A percentile compares a stretch with the other conserved stretches of the same genome.
These are phyloP conservation scores for Colletotrichum orbiculare DNA, from an alignment of 2,329 filamentous ascomycete genomes.

Conservation along the genomic window DNA sequence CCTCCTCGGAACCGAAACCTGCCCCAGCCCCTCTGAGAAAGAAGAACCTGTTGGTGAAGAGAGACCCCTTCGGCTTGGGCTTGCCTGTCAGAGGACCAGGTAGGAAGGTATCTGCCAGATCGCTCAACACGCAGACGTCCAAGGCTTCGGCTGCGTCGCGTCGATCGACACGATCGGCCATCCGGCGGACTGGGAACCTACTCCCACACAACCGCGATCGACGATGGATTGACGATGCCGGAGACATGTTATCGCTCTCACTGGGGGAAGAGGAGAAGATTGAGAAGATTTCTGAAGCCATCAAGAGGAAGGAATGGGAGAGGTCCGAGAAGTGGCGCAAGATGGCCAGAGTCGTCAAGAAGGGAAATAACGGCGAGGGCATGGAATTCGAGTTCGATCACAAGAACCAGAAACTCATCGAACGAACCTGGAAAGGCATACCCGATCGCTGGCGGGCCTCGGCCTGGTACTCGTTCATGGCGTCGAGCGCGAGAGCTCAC, in stretches of 20 bases:
- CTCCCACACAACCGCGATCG: conserved; percentile 71
- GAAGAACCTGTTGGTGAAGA: conserved; percentile 58
- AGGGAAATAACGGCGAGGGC: conserved; percentile 63
- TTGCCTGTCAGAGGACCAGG: conserved; percentile 54
- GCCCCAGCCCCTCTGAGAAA: conserved; percentile 57
- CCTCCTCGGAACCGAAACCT: conserved; percentile 54
- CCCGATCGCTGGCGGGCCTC: conserved; percentile 94
- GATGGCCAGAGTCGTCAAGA: conserved; percentile 69
- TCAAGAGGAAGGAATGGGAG: conserved; percentile 72
- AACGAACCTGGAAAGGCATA: conserved; percentile 97
- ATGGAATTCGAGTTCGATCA: conserved; percentile 83
- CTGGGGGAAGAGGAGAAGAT: conserved; percentile 68
- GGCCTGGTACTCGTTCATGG: conserved; percentile 95
- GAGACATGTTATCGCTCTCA: conserved; percentile 72
- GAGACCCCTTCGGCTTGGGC: conserved; percentile 50
- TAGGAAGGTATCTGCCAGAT: conserved; percentile 67
- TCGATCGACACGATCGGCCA: conserved; percentile 64
- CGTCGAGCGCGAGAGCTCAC: conserved; percentile 76
- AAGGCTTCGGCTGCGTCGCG: conserved; percentile 62
- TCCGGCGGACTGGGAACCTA: conserved; percentile 68
- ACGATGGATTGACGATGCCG: conserved; percentile 71
- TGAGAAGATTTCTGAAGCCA: conserved; percentile 62
- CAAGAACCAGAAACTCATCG: conserved; percentile 84
- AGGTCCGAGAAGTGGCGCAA: conserved; percentile 75
- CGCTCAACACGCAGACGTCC: conserved; percentile 68